Percentiles rank a stretch among this genome's conserved stretches.
Evolutionary conservation across 2,329 filamentous ascomycete genomes (phyloP).

Genomic region (Nigrograna mackinnonii): DNA sequence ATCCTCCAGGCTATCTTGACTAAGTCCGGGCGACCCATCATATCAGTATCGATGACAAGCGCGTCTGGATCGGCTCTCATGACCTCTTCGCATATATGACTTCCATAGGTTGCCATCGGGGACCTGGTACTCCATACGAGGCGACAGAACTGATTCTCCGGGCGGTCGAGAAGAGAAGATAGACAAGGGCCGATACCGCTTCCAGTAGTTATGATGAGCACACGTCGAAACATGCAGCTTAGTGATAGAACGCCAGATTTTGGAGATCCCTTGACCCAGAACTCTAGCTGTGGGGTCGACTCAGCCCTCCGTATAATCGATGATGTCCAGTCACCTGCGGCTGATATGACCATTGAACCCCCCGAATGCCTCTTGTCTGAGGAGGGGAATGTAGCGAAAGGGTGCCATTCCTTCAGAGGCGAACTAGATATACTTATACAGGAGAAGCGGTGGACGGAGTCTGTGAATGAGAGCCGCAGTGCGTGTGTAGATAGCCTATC

Average conservation of each 20-base stretch:
- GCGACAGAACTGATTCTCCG: slow-evolving; percentile 53
- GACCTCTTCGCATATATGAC: slow-evolving; percentile 60
- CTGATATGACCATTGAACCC: slow-evolving; percentile 35
- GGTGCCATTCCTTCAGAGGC: slow-evolving; percentile 39
- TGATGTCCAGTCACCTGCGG: slow-evolving; percentile 39
- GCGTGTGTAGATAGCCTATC: slow-evolving; percentile 74
- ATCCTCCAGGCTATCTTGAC: slow-evolving; percentile 59
- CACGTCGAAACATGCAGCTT: slow-evolving; percentile 29
- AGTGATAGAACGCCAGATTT: slow-evolving; percentile 36
- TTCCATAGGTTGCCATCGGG: slow-evolving; percentile 66
- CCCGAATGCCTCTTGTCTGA: not conserved
- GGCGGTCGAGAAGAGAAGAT: slow-evolving; percentile 58
- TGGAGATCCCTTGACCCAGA: slow-evolving; percentile 33
- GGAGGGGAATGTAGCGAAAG: slow-evolving; percentile 41
- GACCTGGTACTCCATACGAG: slow-evolving; percentile 71
- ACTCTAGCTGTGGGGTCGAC: slow-evolving; percentile 9
- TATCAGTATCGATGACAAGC: slow-evolving; percentile 68
- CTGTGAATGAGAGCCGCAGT: slow-evolving; percentile 61
- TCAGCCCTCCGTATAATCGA: not conserved
- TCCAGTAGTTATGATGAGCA: slow-evolving; percentile 39
- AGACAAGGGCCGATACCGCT: slow-evolving; percentile 44
- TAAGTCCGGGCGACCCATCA: slow-evolving; percentile 64
- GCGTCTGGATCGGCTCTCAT: slow-evolving; percentile 62
- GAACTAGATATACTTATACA: slow-evolving; percentile 31
- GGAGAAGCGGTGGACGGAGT: slow-evolving; percentile 32